These are phyloP conservation scores for Solanum tarijense DNA, from an alignment of 257 asterid genomes.

Conservation along the genomic window DNA sequence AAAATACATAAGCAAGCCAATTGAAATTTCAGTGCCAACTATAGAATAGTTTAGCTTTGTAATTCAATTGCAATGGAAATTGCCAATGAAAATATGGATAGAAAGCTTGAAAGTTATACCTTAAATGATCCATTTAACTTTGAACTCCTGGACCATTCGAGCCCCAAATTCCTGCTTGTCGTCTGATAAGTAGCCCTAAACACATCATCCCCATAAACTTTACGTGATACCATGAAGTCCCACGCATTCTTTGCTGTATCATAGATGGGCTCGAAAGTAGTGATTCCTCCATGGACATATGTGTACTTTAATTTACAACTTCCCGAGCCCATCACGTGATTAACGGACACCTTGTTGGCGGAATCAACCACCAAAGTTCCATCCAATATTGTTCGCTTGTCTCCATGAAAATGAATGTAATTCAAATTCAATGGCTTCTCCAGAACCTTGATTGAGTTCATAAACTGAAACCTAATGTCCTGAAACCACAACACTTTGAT, in stretches of 20 bases:
- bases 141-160: constrained; percentile 78
- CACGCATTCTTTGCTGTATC: constrained; percentile 69
- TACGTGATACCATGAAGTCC: constrained; percentile 71
- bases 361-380: constrained; percentile 77
- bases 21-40: not conserved
- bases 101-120: constrained; percentile 30
- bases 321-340: constrained; percentile 66
- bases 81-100: not conserved
- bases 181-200: constrained; percentile 80
- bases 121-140: constrained; percentile 66
- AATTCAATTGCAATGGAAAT: not conserved
- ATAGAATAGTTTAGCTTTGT: not conserved
- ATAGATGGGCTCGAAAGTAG: constrained; percentile 76
- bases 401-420: constrained; percentile 62
- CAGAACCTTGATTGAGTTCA: constrained; percentile 57
- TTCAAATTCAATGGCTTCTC: constrained; percentile 81
- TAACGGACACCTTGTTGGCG: constrained; percentile 76
- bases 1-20: not conserved
- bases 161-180: constrained; percentile 62
- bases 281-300: constrained; percentile 60
- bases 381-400: constrained; percentile 52
- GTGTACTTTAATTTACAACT: constrained; percentile 68
- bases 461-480: constrained; percentile 87
- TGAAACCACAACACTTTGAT: constrained; percentile 11
- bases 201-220: constrained; percentile 57